Percentiles rank a stretch among this genome's conserved stretches.
Evolutionary conservation across 768 basidiomycete genomes (phyloP).

Genomic region (Agrocybe praecox): DNA sequence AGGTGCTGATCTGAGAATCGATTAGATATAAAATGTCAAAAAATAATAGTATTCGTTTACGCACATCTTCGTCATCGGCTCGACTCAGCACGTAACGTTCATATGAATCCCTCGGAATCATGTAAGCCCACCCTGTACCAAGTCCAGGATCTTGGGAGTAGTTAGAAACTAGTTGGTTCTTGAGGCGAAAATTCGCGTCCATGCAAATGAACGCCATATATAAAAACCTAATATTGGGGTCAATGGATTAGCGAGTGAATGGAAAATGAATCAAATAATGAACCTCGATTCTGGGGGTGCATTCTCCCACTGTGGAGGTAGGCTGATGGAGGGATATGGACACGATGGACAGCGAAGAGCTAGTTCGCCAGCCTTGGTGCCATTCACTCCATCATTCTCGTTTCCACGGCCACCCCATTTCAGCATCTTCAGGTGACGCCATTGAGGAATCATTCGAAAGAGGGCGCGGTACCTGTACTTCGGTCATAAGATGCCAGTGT

Average conservation of each 20-base stretch:
- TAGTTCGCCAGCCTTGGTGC: conserved; percentile 24
- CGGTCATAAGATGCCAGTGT: too few species aligned
- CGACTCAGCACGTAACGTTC: conserved; percentile 10
- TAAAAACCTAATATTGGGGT: conserved; percentile 10
- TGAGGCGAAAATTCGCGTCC: conserved; percentile 14
- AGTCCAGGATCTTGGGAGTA: conserved; percentile 11
- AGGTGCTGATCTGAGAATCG: too few species aligned
- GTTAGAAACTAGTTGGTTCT: conserved; percentile 11
- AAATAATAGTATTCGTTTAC: background rate
- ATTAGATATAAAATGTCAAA: too few species aligned
- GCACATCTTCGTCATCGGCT: conserved; percentile 8
- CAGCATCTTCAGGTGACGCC: conserved; percentile 27
- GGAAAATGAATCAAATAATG: background rate
- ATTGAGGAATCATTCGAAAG: conserved; percentile 18
- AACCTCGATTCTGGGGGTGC: conserved; percentile 1
- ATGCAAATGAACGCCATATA: too few species aligned
- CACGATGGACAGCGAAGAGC: conserved; percentile 35
- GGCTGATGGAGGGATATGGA: conserved; percentile 31
- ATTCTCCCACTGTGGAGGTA: conserved; percentile 23
- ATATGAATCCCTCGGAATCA: conserved; percentile 4
- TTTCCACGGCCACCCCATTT: conserved; percentile 25
- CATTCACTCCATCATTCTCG: conserved; percentile 13
- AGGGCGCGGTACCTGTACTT: too few species aligned
- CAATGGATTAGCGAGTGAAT: background rate
- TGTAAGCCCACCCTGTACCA: conserved; percentile 10